Base-by-base conservation (phyloP, 805 yeast genomes). In the Schwanniomyces polymorphus region DNA sequence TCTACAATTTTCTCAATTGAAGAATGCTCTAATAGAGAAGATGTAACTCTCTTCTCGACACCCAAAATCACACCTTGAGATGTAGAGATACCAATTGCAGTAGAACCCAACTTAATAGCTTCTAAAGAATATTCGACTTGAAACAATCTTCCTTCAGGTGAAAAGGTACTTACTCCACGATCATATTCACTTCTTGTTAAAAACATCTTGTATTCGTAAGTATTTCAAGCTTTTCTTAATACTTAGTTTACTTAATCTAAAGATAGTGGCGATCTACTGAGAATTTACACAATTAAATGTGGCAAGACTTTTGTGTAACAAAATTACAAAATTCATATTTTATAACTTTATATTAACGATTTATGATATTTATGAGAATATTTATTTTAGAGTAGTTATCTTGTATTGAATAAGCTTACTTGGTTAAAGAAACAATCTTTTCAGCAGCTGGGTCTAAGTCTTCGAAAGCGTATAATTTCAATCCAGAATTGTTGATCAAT, bases 111-210 rank as follows among this genome's bases (percentile, higher is more conserved):
- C 63, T 94, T 94, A 68, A 94, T 94, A 41, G 99, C 99, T 69
- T 94, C 99, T 47, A 94, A 74, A 8, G 99, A 94, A 68, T 94
- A 94, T 68, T 94, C 99, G 38, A 94, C 99, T 72, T 94, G 99
- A 74, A 94, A 94, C 51, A 94, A 75, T 65, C 99, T 87, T 23
- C 99, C 99, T 67, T 95, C 99, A 23, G 99, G 99, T 1, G 98
- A 91, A 68, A 95, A 94, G 7, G 99, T 95, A 62, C 95, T 87
- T 42, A 94, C 99, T 53, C 99, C 99, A 69, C 99, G 87, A 67
- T 94, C 99, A 69, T 94, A 94, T 77, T 94, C 99, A 73, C 96
- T 88, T 85, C 99, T 87, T n/a, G 99, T 94, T 57, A 94, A 80
- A 72, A 94, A 94, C 99, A 94, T 94, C 45, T 46, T 47, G 3